Evolutionary conservation across 192 early-diverging fungal species (phyloP).

Genomic region (Backusella macrospora): DNA sequence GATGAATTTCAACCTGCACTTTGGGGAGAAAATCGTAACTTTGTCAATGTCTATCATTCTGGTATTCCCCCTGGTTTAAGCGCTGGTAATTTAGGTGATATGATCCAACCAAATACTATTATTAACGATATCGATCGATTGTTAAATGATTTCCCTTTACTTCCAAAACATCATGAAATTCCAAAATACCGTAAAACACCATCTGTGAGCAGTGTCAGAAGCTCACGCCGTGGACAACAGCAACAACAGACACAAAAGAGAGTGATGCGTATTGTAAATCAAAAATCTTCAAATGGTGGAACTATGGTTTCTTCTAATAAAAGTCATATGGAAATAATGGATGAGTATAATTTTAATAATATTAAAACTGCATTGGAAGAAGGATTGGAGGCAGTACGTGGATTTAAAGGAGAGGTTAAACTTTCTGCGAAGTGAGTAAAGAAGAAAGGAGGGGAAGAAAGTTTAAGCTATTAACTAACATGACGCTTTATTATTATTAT

Average conservation of each 20-base stretch:
- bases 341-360: background rate
- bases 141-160: background rate
- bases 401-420: constrained; percentile 37
- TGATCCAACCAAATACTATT: background rate
- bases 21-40: background rate
- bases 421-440: constrained; percentile 36
- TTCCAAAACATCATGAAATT: background rate
- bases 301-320: background rate
- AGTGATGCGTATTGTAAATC: background rate
- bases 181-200: background rate
- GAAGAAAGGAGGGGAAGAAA: no score
- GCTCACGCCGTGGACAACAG: no score
- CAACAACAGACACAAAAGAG: background rate
- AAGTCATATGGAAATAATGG: background rate
- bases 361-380: background rate
- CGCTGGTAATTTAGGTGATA: background rate
- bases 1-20: background rate
- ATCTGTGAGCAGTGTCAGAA: background rate
- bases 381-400: constrained; percentile 27
- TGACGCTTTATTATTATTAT: background rate
- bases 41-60: background rate
- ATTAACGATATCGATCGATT: background rate
- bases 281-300: background rate
- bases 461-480: background rate
- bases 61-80: background rate